Evolutionary conservation across 225 moss, liverwort and hornwort species (phyloP).

Genomic region (Pleurozium schreberi): DNA sequence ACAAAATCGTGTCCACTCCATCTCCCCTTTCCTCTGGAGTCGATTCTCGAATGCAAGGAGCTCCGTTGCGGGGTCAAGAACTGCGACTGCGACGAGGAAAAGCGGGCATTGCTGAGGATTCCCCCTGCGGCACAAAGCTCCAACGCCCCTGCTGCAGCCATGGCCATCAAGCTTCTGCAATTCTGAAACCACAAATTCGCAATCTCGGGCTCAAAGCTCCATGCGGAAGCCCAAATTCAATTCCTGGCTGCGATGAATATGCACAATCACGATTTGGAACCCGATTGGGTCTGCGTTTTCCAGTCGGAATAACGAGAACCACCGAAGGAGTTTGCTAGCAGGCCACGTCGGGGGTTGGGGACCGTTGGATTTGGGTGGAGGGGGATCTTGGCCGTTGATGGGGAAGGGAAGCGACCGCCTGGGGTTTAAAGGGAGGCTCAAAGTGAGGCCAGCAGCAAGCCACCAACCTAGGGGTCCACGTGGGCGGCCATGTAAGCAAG

Average conservation of each 20-base stretch:
- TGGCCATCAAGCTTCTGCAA: background rate
- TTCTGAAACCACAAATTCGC: background rate
- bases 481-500: background rate
- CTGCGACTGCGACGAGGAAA: conserved; percentile 24
- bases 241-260: background rate
- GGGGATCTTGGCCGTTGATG: background rate
- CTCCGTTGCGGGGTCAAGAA: conserved; percentile 6
- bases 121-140: conserved; percentile 1
- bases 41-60: background rate
- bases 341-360: background rate
- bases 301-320: background rate
- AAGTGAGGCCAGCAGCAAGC: conserved; percentile 12
- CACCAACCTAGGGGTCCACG: background rate
- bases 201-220: background rate
- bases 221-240: background rate
- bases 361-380: background rate
- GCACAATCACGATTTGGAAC: background rate
- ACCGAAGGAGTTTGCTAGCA: background rate
- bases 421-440: background rate
- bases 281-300: background rate
- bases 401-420: background rate
- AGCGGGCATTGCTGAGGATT: background rate
- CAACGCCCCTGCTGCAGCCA: background rate
- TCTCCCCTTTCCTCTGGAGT: background rate
- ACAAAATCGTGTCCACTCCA: background rate